Conservation (phyloP, 495 filamentous ascomycete genomes). For the Talaromyces trachyspermus region DNA sequence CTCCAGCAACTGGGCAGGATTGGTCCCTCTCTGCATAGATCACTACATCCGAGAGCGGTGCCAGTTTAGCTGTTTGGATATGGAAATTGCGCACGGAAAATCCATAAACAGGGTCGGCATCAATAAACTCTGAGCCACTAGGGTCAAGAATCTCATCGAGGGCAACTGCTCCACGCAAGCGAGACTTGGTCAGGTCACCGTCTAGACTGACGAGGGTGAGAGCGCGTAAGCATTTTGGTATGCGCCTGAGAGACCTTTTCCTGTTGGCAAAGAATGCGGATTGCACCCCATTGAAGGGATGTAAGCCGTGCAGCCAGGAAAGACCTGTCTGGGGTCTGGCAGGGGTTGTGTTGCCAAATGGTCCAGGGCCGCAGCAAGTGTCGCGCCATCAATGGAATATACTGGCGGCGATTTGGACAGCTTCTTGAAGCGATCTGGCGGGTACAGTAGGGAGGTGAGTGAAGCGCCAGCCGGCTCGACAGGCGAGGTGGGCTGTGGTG, state of each 20-base stretch:
- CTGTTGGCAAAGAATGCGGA: slow-evolving; percentile 79
- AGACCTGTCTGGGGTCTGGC: slow-evolving; percentile 75
- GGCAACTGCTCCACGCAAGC: slow-evolving; percentile 77
- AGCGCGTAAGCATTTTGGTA: slow-evolving; percentile 72
- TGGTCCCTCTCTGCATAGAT: slow-evolving; percentile 71
- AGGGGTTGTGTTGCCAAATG: slow-evolving; percentile 68
- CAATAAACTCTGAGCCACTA: slow-evolving; percentile 30
- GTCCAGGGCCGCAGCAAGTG: slow-evolving; percentile 64
- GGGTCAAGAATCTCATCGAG: slow-evolving; percentile 67
- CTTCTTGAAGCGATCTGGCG: slow-evolving; percentile 55
- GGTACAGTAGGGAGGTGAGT: slow-evolving; percentile 61
- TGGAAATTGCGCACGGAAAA: slow-evolving; percentile 91
- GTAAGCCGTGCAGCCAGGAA: slow-evolving; percentile 97
- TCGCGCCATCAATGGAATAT: slow-evolving; percentile 63
- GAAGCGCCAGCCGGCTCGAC: slow-evolving; percentile 38
- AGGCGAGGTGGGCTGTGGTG: slow-evolving; percentile 49
- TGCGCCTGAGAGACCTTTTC: slow-evolving; percentile 59
- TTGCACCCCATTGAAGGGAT: slow-evolving; percentile 81
- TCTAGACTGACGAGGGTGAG: slow-evolving; percentile 86
- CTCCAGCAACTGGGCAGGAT: slow-evolving; percentile 47
- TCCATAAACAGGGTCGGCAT: slow-evolving; percentile 77
- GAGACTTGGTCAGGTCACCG: slow-evolving; percentile 63
- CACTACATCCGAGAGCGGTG: slow-evolving; percentile 82
- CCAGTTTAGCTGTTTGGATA: slow-evolving; percentile 86
- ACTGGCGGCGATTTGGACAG: slow-evolving; percentile 53